Evolutionary conservation across 192 early-diverging fungal genomes (phyloP).

Genomic region (Linderina pennispora): DNA sequence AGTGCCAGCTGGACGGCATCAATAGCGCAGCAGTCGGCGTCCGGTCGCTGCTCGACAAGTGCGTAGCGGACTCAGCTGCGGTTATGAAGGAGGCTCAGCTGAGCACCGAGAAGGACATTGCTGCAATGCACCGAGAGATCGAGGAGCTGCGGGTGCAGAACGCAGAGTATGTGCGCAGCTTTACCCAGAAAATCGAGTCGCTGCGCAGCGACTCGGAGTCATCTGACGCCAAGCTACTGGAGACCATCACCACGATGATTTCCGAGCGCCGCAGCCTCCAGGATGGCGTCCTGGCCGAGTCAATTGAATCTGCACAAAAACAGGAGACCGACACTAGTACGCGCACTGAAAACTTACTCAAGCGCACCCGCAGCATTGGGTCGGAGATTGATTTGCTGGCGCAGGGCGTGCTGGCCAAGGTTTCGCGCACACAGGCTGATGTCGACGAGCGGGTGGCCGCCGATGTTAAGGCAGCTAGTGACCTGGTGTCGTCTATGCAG

Average conservation of each 20-base stretch:
- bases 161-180: conserved; percentile 1
- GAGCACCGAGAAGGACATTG: conserved; percentile 1
- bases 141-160: conserved; percentile 2
- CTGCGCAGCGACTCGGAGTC: conserved; percentile 7
- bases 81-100: neutral
- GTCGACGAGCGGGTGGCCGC: neutral
- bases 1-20: neutral
- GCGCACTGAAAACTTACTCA: neutral
- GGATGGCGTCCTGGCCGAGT: neutral
- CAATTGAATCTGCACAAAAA: too few relatives aligned
- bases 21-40: neutral
- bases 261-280: conserved; percentile 11
- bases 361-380: neutral
- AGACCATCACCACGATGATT: conserved; percentile 5
- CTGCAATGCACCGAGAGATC: conserved; percentile 3
- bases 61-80: neutral
- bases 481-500: too few relatives aligned
- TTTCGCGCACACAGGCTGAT: neutral
- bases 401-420: neutral
- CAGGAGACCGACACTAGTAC: neutral
- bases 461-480: too few relatives aligned
- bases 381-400: neutral
- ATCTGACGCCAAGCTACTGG: conserved; percentile 13
- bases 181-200: conserved; percentile 21
- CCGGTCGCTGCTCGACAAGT: neutral